phyloP scores from a whole-genome alignment of 2,329 filamentous ascomycete genomes.

The Emericellopsis atlantica region DNA sequence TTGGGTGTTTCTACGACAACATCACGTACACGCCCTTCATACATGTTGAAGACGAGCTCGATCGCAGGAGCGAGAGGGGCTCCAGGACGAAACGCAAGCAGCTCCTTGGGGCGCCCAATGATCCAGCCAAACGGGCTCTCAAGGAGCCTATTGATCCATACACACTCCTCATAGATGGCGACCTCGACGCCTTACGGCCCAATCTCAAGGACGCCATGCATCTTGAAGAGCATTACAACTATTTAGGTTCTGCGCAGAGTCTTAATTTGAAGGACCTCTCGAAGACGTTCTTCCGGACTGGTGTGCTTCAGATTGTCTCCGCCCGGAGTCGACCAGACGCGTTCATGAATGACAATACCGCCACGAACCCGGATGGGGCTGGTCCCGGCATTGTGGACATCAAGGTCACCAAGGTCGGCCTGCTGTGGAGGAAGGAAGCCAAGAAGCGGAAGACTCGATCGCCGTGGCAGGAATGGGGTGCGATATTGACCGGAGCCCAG shows the following conservation, averaged over 20 bases:
- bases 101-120: constrained; percentile 48
- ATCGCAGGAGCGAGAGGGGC: constrained; percentile 62
- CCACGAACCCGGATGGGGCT: constrained; percentile 72
- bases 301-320: constrained; percentile 88
- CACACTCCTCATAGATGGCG: constrained; percentile 82
- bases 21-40: constrained; percentile 98
- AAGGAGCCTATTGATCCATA: constrained; percentile 94
- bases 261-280: constrained; percentile 75
- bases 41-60: constrained; percentile 84
- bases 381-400: constrained; percentile 93
- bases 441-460: constrained; percentile 92
- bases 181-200: constrained; percentile 70
- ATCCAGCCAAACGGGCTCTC: constrained; percentile 43
- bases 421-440: constrained; percentile 85
- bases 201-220: constrained; percentile 86
- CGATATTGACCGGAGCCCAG: constrained; percentile 89
- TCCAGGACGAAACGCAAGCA: constrained; percentile 61
- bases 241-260: constrained; percentile 62
- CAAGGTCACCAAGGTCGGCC: constrained; percentile 89
- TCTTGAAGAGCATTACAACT: constrained; percentile 83
- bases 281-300: constrained; percentile 81
- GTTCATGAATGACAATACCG: constrained; percentile 80
- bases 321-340: constrained; percentile 87
- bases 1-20: constrained; percentile 97
- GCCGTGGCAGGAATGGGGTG: constrained; percentile 98